Base-by-base conservation (phyloP, 345 rosid species). In the Lepidium africanum region DNA sequence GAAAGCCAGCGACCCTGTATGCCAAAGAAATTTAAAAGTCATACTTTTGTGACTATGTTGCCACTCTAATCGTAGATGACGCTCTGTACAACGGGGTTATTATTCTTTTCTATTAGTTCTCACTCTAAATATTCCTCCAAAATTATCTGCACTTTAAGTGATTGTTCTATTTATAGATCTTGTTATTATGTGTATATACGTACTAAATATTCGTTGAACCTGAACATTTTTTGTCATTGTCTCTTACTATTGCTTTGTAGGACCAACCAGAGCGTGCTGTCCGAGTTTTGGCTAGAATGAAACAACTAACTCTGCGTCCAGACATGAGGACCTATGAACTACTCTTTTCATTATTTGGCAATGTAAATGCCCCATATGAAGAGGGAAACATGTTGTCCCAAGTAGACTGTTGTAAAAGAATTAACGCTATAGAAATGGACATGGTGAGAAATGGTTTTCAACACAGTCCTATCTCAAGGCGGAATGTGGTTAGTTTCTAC, bases 241-340 rank as follows among this genome's bases (percentile, higher is more conserved):
- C 43, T 45, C 73, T 54, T 54, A 63, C 59, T 68, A 36, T 36
- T 50, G 43, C 58, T 32, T 54, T 77, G 71, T 90, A 90, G 97
- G 82, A 83, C 75, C 84, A 81, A 81, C 96, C 88, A 47, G 94
- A 91, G 66, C 89, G 88, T 52, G 97, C 91, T 51, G 40, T 86
- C 79, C 77, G 63, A 62, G 75, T 82, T 50, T 81, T 85, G 62
- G 84, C 85, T 63, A 90, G 81, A 82, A 88, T 93, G 95, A 87
- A 80, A 79, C 70, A 80, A 75, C 55, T 76, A 52, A 73, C 80
- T n/a, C 17, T 86, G 69, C 80, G 73, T 52, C 88, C 88, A 7
- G 81, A 91, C 78, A 76, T 79, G 71, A 63, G 57, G 74, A 94
- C 97, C 0, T 94, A 84, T 59, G 85, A 83, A 69, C 81, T 78